Evolutionary conservation across 2,329 filamentous ascomycete species (phyloP).

Genomic region (Epichloe uncinata): DNA sequence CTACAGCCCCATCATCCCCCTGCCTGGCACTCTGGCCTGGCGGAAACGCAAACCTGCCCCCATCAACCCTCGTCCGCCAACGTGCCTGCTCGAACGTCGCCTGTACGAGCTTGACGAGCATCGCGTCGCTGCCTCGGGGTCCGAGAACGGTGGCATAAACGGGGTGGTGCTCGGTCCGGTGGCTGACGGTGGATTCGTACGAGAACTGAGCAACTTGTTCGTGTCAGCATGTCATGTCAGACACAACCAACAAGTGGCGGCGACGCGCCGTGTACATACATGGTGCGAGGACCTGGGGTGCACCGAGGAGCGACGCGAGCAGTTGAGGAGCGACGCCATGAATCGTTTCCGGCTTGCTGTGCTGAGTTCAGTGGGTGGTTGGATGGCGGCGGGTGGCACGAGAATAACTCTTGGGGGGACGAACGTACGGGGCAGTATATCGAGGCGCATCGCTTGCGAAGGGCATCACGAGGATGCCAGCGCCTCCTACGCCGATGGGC

Average conservation of each 20-base stretch:
- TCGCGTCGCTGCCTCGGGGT: constrained; percentile 13
- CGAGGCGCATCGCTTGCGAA: constrained; percentile 6
- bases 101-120: constrained; percentile 16
- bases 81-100: constrained; percentile 14
- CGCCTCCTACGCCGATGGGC: constrained; percentile 6
- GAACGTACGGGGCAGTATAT: constrained; percentile 8
- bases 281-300: constrained; percentile 20
- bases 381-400: too few species aligned
- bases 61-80: constrained; percentile 17
- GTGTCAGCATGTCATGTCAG: not conserved
- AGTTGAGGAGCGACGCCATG: constrained; percentile 15
- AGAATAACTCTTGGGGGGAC: not conserved
- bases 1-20: constrained; percentile 6
- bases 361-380: too few species aligned
- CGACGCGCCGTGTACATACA: constrained; percentile 11
- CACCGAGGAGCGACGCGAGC: constrained; percentile 17
- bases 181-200: constrained; percentile 18
- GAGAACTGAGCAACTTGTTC: constrained; percentile 18
- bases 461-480: constrained; percentile 15
- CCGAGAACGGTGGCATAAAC: constrained; percentile 20
- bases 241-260: too few species aligned
- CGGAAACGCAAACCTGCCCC: constrained; percentile 18
- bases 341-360: constrained; percentile 5
- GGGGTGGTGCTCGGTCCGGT: constrained; percentile 16
- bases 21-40: constrained; percentile 6